These are phyloP conservation scores for Wickerhamomyces queroliae DNA, from an alignment of 805 yeast species.

Conservation along the genomic window DNA sequence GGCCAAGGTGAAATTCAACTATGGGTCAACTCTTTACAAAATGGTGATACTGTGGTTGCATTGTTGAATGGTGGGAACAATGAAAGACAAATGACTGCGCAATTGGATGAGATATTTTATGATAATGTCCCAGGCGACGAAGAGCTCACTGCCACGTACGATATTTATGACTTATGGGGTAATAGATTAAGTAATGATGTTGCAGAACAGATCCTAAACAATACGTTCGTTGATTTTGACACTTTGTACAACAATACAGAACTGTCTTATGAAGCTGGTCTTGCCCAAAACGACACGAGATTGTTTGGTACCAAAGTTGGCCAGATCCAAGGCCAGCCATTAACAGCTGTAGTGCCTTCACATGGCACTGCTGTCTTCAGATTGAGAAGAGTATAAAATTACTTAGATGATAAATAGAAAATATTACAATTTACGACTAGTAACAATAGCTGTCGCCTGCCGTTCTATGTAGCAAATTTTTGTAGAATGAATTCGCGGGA, in stretches of 20 bases:
- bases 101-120: constrained; percentile 3
- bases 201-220: background rate
- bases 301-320: constrained; percentile 5
- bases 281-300: constrained; percentile 5
- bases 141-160: constrained; percentile 5
- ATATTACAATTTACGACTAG: background rate
- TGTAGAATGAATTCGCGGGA: too few species aligned
- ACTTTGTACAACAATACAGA: constrained; percentile 4
- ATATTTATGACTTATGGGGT: constrained; percentile 8
- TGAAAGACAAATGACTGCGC: constrained; percentile 4
- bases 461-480: too few species aligned
- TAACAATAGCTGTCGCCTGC: too few species aligned
- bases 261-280: constrained; percentile 3
- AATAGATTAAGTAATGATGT: constrained; percentile 1
- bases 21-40: constrained; percentile 5
- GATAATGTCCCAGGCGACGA: constrained; percentile 1
- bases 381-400: background rate
- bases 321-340: background rate
- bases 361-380: background rate
- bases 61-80: constrained; percentile 5
- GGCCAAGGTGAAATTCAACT: constrained; percentile 8
- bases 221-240: background rate
- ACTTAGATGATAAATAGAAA: too few species aligned
- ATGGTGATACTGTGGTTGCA: constrained; percentile 6
- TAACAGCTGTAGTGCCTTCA: background rate